Evolutionary conservation across 1,284 basidiomycete genomes (phyloP).

Genomic region (Rhodotorula sp.): DNA sequence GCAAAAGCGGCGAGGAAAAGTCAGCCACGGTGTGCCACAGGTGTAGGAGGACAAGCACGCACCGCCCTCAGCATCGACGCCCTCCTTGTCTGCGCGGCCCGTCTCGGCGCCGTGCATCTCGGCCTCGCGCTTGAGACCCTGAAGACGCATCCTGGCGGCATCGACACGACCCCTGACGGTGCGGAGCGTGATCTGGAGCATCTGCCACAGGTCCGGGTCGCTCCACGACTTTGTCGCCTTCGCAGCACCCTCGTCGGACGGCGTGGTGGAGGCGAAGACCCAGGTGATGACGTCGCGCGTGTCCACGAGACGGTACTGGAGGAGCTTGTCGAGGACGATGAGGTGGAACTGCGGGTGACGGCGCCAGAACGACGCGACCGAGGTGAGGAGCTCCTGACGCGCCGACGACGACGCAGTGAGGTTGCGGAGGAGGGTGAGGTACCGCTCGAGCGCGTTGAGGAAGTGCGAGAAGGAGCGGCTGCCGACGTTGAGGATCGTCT

Average conservation of each 20-base stretch:
- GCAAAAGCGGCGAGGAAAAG: neutral
- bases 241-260: slow-evolving; percentile 48
- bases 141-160: slow-evolving; percentile 70
- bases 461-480: slow-evolving; percentile 96
- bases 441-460: slow-evolving; percentile 92
- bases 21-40: neutral
- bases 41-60: neutral
- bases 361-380: slow-evolving; percentile 75
- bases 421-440: slow-evolving; percentile 81
- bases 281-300: slow-evolving; percentile 86
- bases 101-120: slow-evolving; percentile 25
- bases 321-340: slow-evolving; percentile 94
- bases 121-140: slow-evolving; percentile 75
- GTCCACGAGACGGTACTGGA: slow-evolving; percentile 97
- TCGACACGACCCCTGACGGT: slow-evolving; percentile 84
- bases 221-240: slow-evolving; percentile 52
- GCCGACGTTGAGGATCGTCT: slow-evolving; percentile 86
- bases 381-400: slow-evolving; percentile 69
- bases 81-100: slow-evolving; percentile 5
- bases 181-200: slow-evolving; percentile 75
- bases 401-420: slow-evolving; percentile 63
- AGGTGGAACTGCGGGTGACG: slow-evolving; percentile 77
- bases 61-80: slow-evolving; percentile 26
- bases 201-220: slow-evolving; percentile 73
- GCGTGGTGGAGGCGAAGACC: slow-evolving; percentile 64